Conservation (phyloP, 192 early-diverging fungal genomes). For the Gryganskiella cystojenkinii region DNA sequence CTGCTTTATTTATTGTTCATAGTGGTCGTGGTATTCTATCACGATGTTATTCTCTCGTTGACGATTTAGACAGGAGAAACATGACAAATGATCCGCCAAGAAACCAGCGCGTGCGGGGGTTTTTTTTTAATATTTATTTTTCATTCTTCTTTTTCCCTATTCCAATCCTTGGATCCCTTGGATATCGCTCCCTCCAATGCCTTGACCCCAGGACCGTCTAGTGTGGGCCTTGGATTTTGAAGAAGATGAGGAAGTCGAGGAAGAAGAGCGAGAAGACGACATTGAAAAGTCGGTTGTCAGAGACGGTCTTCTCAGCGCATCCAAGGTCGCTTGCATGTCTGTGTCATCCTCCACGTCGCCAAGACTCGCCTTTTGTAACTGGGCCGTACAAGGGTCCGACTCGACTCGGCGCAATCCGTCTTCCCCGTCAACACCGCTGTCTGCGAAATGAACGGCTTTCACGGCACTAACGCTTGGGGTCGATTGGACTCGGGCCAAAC, state of each 20-base stretch:
- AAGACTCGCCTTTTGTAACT: background rate
- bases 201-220: slow-evolving; percentile 41
- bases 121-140: too few relatives aligned
- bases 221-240: slow-evolving; percentile 49
- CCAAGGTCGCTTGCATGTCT: background rate
- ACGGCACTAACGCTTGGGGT: background rate
- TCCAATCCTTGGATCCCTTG: slow-evolving; percentile 32
- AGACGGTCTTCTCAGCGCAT: background rate
- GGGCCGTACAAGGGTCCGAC: background rate
- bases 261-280: background rate
- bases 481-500: background rate
- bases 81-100: background rate
- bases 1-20: too few relatives aligned
- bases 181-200: slow-evolving; percentile 38
- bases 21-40: too few relatives aligned
- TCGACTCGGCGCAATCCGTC: background rate
- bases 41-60: too few relatives aligned
- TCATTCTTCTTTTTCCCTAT: too few relatives aligned
- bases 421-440: background rate
- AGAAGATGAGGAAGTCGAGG: slow-evolving; percentile 2
- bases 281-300: background rate
- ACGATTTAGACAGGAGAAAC: too few relatives aligned
- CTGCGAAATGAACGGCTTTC: slow-evolving; percentile 22
- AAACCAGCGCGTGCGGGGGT: background rate
- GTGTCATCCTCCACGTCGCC: background rate